Evolutionary conservation across 495 filamentous ascomycete genomes (phyloP).

Genomic region (Coniosporium apollinis): DNA sequence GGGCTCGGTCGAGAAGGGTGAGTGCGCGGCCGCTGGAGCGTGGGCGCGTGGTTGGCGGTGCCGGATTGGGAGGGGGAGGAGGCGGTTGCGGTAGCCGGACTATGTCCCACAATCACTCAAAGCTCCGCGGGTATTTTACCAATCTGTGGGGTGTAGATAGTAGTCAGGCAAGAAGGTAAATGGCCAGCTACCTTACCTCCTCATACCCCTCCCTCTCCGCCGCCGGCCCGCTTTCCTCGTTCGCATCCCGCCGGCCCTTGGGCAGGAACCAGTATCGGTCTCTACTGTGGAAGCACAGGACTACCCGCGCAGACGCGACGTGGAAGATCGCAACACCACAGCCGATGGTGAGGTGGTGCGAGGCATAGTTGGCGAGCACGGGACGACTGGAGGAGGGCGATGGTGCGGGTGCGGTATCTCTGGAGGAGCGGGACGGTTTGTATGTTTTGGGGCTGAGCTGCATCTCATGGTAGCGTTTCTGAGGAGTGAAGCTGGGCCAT

Average conservation of each 20-base stretch:
- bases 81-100: conserved; percentile 32
- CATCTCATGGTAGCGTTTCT: too few relatives aligned
- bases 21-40: conserved; percentile 2
- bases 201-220: conserved; percentile 33
- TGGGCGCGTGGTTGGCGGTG: conserved; percentile 25
- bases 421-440: too few relatives aligned
- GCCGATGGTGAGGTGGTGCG: conserved; percentile 18
- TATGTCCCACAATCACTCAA: too few relatives aligned
- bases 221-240: conserved; percentile 21
- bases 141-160: too few relatives aligned
- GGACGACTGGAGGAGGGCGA: conserved; percentile 6
- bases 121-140: too few relatives aligned
- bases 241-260: conserved; percentile 29
- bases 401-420: too few relatives aligned
- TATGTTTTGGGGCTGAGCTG: too few relatives aligned
- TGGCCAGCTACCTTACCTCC: too few relatives aligned
- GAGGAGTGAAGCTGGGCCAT: too few relatives aligned
- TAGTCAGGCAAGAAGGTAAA: too few relatives aligned
- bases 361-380: conserved; percentile 12
- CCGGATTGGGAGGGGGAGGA: conserved; percentile 26
- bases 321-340: conserved; percentile 34
- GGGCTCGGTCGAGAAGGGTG: conserved; percentile 23
- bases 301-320: conserved; percentile 25
- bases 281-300: conserved; percentile 26
- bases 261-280: conserved; percentile 30